A percentile compares a stretch with the other conserved stretches of the same genome.
Conservation (phyloP, 352 stramenopile genomes). For the Pythium phragmiticola region DNA sequence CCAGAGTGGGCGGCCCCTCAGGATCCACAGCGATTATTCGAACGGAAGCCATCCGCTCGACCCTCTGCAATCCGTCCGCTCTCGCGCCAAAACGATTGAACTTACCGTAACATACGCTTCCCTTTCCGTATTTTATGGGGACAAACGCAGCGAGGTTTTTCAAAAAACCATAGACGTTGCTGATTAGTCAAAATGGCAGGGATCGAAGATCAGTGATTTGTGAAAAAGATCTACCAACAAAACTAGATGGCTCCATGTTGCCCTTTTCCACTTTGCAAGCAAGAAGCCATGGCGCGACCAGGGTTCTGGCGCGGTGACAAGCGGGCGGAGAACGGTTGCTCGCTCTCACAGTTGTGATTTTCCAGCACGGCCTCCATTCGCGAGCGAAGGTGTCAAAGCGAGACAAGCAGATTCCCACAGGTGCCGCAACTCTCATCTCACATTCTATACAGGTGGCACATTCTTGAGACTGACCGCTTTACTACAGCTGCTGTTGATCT, state of each 20-base stretch:
- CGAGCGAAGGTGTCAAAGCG: too few species aligned
- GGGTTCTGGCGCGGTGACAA: not conserved
- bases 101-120: too few species aligned
- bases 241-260: constrained; percentile 25
- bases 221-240: not conserved
- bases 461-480: not conserved
- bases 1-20: constrained; percentile 4
- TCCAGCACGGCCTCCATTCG: not conserved
- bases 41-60: constrained; percentile 5
- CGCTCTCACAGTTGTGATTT: not conserved
- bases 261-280: constrained; percentile 20
- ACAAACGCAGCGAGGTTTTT: constrained; percentile 3
- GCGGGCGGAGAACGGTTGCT: constrained; percentile 1
- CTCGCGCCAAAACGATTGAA: constrained; percentile 13
- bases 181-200: constrained; percentile 2
- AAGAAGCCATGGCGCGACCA: not conserved
- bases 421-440: not conserved
- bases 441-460: not conserved
- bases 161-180: not conserved
- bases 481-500: constrained; percentile 8
- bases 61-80: not conserved
- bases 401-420: too few species aligned
- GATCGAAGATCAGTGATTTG: not conserved
- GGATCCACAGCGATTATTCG: constrained; percentile 5
- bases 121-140: not conserved